A percentile compares a stretch with the other conserved stretches of the same genome.
Conservation (phyloP, 768 basidiomycete species). For the Tulasnella sp. region DNA sequence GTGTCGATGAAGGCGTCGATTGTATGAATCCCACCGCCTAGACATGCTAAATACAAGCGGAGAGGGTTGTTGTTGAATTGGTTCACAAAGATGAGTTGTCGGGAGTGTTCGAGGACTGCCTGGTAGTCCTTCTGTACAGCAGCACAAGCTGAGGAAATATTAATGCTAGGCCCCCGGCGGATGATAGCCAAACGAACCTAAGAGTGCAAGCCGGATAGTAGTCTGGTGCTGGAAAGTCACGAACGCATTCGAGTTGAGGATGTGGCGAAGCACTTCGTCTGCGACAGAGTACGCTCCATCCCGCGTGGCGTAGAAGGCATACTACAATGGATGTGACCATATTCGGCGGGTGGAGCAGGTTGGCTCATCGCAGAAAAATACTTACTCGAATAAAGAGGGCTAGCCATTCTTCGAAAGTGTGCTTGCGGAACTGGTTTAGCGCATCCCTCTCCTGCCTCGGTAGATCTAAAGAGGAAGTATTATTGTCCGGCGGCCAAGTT, state of each 20-base stretch:
- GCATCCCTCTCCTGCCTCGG: slow-evolving; percentile 1
- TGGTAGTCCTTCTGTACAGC: slow-evolving; percentile 45
- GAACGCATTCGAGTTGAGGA: slow-evolving; percentile 64
- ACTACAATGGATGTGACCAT: slow-evolving; percentile 35
- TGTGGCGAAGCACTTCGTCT: slow-evolving; percentile 66
- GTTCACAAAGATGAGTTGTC: slow-evolving; percentile 60
- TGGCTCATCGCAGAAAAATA: background rate
- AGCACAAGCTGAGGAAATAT: slow-evolving; percentile 51
- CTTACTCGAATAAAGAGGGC: slow-evolving; percentile 73
- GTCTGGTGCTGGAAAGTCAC: slow-evolving; percentile 41
- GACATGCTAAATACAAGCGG: slow-evolving; percentile 60
- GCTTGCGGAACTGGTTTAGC: slow-evolving; percentile 50
- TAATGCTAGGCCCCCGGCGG: background rate
- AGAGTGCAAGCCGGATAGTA: slow-evolving; percentile 62
- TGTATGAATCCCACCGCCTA: slow-evolving; percentile 59
- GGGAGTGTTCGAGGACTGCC: slow-evolving; percentile 59
- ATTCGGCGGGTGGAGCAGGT: slow-evolving; percentile 23
- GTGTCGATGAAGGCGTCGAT: slow-evolving; percentile 69
- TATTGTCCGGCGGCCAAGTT: background rate
- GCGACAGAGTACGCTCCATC: slow-evolving; percentile 54
- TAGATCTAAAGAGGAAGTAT: background rate
- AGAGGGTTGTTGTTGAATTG: slow-evolving; percentile 85
- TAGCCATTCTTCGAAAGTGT: slow-evolving; percentile 79
- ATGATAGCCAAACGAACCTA: slow-evolving; percentile 41
- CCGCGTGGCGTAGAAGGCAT: slow-evolving; percentile 58